Percentiles rank a stretch among this genome's conserved stretches.
Evolutionary conservation across 192 early-diverging fungal genomes (phyloP).

Genomic region (Funneliformis mosseae): DNA sequence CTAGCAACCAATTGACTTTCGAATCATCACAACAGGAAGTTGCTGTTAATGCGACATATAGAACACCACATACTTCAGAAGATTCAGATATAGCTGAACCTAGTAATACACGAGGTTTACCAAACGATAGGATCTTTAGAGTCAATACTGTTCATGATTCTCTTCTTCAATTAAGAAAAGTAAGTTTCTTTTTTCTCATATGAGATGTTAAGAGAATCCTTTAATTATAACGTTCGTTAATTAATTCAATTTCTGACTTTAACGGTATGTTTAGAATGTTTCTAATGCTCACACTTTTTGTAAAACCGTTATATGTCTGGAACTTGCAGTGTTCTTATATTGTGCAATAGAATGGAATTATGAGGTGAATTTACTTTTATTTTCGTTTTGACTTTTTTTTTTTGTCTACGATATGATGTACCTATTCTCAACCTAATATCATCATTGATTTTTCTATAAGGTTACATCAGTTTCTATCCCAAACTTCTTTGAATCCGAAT

Average conservation of each 20-base stretch:
- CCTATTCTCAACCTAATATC: neutral
- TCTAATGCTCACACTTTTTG: conserved; percentile 15
- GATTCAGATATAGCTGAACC: neutral
- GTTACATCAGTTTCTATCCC: neutral
- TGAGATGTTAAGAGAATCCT: neutral
- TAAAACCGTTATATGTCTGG: neutral
- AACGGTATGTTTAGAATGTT: neutral
- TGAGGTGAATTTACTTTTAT: conserved; percentile 4
- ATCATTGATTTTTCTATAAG: neutral
- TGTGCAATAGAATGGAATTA: conserved; percentile 23
- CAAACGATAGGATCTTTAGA: neutral
- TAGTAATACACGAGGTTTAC: neutral
- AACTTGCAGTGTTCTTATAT: conserved; percentile 23
- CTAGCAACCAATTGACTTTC: neutral
- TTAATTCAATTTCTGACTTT: neutral
- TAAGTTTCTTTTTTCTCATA: neutral
- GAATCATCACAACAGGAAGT: neutral
- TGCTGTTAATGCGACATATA: neutral
- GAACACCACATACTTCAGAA: neutral
- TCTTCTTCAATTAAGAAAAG: neutral
- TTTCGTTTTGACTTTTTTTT: neutral
- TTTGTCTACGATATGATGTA: neutral
- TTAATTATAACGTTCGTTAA: neutral
- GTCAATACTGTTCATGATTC: neutral
- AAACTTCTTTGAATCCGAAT: neutral